Evolutionary conservation across 202 grass and related monocot species (phyloP), one percentile per base, ranked within the genome.

Genomic region (Panicum virgatum): DNA sequence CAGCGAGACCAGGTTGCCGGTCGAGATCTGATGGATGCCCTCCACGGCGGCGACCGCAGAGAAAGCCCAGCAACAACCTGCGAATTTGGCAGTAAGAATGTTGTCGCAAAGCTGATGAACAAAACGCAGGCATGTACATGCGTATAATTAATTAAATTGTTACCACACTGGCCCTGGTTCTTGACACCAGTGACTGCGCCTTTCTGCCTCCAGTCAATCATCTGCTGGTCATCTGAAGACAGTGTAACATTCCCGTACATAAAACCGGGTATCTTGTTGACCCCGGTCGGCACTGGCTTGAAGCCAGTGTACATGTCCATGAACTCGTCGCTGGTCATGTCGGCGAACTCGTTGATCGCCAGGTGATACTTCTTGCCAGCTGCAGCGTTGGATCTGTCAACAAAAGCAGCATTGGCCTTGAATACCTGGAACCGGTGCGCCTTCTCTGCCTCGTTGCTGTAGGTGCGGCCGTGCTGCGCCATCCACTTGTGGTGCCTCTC

Each of bases 61-160:
- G 36, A 75, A 75, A 0, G 72, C 72, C 72, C 72, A 75, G 36
- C 72, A 75, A 5, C 34, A 75, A 5, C 72, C 52, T 75, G 20
- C 9, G 16, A 70, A 19, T 1, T 32, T 3, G 16, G 4, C 3
- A 27, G 3, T 15, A 18, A 18, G 3, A 18, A 0, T 50, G 13
- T 5, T 3, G 1, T 6, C 3, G 0, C 1, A 5, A 6, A 50
- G 3, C 4, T 51, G 1, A 23, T 0, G 5, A 23, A 10, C 7
- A 7, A 53, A 15, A 26, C 14, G 32, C 1, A 0, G 5, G 1
- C 5, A 16, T 50, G n/a, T n/a, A 15, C 3, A 15, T 30, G 10
- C 2, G 3, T 56, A 9, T 1, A 56, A 3, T 0, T 23, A 23
- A 15, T 4, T 51, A 7, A 13, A 7, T 51, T 2, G 6, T 43